Evolutionary conservation across 306 rosid genomes (phyloP).

Genomic region (Begonia masoniana): DNA sequence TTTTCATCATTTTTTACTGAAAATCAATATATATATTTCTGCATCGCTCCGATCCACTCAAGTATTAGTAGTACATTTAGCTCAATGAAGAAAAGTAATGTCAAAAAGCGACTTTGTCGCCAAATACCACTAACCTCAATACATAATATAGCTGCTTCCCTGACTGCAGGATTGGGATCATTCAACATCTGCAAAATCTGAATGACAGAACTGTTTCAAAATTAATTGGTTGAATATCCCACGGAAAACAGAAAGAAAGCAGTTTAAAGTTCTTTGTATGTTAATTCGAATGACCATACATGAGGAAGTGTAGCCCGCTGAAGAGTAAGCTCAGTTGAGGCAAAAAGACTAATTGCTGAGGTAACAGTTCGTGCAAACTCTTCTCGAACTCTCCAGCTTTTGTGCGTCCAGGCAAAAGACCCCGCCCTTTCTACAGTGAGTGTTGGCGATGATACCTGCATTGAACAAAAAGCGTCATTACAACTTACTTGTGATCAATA

Average conservation of each 20-base stretch:
- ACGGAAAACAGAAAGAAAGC: too few species aligned
- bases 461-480: background rate
- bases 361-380: constrained; percentile 97
- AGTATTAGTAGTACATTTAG: too few species aligned
- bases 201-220: constrained; percentile 7
- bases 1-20: too few species aligned
- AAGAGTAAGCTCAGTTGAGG: constrained; percentile 88
- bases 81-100: too few species aligned
- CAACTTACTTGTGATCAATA: too few species aligned
- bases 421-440: constrained; percentile 98
- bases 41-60: too few species aligned
- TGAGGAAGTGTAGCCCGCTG: constrained; percentile 91
- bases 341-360: constrained; percentile 79
- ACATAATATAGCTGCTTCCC: constrained; percentile 87
- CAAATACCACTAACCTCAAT: constrained; percentile 54
- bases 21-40: too few species aligned
- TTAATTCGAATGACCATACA: constrained; percentile 26
- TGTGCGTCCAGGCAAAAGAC: constrained; percentile 87
- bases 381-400: constrained; percentile 96
- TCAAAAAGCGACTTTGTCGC: too few species aligned
- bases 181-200: constrained; percentile 87
- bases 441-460: constrained; percentile 93
- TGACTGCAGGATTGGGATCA: constrained; percentile 84
- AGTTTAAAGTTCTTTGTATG: background rate
- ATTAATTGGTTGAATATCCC: too few species aligned